Percentiles rank a stretch among this genome's conserved stretches.
Evolutionary conservation across 148 eudicot genomes (phyloP).

Genomic region (Persicaria tinctoria): DNA sequence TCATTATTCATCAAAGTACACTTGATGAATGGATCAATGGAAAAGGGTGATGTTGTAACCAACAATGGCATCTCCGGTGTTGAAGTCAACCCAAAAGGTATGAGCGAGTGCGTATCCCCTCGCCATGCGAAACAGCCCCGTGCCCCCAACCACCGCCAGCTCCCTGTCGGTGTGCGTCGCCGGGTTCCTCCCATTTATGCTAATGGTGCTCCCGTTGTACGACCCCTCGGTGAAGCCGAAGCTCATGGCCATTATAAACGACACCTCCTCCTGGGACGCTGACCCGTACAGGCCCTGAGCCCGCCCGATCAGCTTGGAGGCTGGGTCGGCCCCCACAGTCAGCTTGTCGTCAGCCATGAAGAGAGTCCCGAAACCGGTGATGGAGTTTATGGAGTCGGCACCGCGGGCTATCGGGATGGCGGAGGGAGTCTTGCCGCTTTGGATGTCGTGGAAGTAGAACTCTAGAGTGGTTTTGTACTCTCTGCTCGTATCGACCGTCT

Average conservation of each 20-base stretch:
- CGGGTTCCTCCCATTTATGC: constrained; percentile 21
- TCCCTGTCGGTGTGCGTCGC: constrained; percentile 20
- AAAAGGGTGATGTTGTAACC: constrained; percentile 32
- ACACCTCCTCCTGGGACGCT: constrained; percentile 15
- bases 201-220: constrained; percentile 41
- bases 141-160: constrained; percentile 39
- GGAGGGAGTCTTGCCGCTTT: constrained; percentile 10
- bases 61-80: constrained; percentile 33
- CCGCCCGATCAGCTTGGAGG: constrained; percentile 27
- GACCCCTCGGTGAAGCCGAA: constrained; percentile 26
- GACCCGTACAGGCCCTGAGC: constrained; percentile 31
- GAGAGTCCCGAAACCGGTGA: constrained; percentile 18
- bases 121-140: constrained; percentile 37
- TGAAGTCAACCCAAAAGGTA: constrained; percentile 19
- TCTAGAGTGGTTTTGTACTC: constrained; percentile 7
- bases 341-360: constrained; percentile 24
- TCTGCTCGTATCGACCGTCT: constrained; percentile 6
- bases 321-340: constrained; percentile 23
- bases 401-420: constrained; percentile 19
- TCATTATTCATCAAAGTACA: too few species aligned
- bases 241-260: constrained; percentile 26
- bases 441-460: constrained; percentile 17
- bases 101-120: constrained; percentile 25
- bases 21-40: constrained; percentile 13
- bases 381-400: constrained; percentile 1